A percentile compares a stretch with the other conserved stretches of the same genome.
These are phyloP conservation scores for Hyaloscypha finlandica DNA, from an alignment of 495 filamentous ascomycete genomes.

Conservation along the genomic window DNA sequence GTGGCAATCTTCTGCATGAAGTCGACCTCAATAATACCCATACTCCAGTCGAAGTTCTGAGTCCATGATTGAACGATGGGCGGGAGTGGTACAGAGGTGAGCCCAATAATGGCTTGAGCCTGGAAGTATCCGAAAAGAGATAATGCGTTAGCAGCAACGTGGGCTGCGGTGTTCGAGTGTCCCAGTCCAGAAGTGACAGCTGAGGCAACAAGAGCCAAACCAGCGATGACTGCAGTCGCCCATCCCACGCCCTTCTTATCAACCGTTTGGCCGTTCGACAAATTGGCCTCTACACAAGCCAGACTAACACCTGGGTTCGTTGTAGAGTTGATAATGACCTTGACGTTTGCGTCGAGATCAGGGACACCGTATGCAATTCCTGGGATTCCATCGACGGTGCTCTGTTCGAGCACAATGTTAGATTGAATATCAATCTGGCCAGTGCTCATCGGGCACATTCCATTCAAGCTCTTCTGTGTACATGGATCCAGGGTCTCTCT, in stretches of 20 bases:
- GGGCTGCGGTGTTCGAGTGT: conserved; percentile 94
- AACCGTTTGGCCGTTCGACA: conserved; percentile 94
- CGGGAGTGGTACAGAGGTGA: conserved; percentile 81
- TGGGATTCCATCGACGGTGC: conserved; percentile 67
- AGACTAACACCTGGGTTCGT: conserved; percentile 60
- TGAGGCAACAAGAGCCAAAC: conserved; percentile 78
- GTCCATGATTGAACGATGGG: conserved; percentile 94
- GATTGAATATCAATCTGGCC: conserved; percentile 78
- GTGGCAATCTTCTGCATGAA: conserved; percentile 89
- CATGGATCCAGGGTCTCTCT: conserved; percentile 74
- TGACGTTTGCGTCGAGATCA: conserved; percentile 88
- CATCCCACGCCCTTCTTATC: conserved; percentile 88
- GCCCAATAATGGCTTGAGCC: conserved; percentile 91
- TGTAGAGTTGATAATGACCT: conserved; percentile 72
- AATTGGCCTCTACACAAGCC: conserved; percentile 83
- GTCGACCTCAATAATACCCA: conserved; percentile 88
- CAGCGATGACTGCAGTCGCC: conserved; percentile 83
- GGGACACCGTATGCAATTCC: conserved; percentile 88
- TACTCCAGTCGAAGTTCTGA: conserved; percentile 97
- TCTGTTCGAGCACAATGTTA: conserved; percentile 59
- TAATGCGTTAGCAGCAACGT: conserved; percentile 89
- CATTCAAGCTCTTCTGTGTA: conserved; percentile 59
- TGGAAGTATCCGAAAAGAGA: conserved; percentile 97
- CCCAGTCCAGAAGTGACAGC: conserved; percentile 81
- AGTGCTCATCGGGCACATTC: conserved; percentile 91